phyloP scores from a whole-genome alignment of 225 moss, liverwort and hornwort genomes.

The Lunularia cruciata region DNA sequence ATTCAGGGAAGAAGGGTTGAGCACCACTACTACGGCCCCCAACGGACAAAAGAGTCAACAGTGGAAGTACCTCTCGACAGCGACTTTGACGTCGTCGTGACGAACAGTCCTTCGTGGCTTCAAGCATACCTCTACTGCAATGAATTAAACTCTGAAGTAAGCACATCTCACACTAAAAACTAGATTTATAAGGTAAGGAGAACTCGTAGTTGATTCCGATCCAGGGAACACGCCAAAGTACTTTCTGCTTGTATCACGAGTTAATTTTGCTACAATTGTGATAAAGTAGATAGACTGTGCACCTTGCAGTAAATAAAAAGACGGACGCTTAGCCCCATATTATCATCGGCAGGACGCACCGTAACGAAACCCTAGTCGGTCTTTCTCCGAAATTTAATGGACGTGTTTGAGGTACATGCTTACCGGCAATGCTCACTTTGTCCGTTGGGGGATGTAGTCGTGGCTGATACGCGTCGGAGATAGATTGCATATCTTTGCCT shows the following conservation, averaged over 20 bases:
- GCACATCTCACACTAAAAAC: no score
- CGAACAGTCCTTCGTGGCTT: conserved; percentile 39
- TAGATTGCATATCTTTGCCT: not conserved
- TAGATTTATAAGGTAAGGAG: no score
- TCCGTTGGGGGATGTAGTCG: conserved; percentile 16
- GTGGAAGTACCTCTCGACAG: conserved; percentile 39
- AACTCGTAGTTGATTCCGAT: not conserved
- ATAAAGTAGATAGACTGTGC: not conserved
- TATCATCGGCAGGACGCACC: not conserved
- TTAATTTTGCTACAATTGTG: not conserved
- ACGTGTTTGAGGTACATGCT: not conserved
- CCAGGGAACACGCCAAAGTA: not conserved
- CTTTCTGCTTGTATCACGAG: no score
- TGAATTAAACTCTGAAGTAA: not conserved
- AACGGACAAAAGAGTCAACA: not conserved
- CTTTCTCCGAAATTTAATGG: not conserved
- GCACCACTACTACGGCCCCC: no score
- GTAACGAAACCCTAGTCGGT: no score
- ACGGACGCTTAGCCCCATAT: not conserved
- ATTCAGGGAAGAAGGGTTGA: not conserved
- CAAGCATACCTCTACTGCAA: conserved; percentile 50
- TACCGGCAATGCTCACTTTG: conserved; percentile 30
- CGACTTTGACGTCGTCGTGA: conserved; percentile 26
- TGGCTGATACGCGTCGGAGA: conserved; percentile 5
- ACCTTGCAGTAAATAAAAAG: no score